Conservation (phyloP, 2,329 filamentous ascomycete species). For the Aspergillus sp. region DNA sequence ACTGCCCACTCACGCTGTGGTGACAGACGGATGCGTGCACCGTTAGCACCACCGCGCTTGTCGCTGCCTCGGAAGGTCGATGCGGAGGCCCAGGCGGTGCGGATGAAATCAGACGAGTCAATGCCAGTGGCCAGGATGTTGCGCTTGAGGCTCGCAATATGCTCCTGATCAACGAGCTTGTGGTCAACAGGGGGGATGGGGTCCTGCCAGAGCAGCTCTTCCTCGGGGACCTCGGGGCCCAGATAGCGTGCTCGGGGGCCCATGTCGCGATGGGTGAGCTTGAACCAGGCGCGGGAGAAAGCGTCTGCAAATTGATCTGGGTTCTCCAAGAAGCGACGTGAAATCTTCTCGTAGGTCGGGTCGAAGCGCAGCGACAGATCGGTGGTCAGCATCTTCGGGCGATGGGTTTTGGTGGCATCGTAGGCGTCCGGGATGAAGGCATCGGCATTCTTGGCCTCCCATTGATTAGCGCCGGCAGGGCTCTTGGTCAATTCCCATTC, state of each 20-base stretch:
- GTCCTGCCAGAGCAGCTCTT: conserved; percentile 71
- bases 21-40: conserved; percentile 68
- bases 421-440: conserved; percentile 66
- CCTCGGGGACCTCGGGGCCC: conserved; percentile 67
- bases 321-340: conserved; percentile 63
- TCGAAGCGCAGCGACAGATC: conserved; percentile 70
- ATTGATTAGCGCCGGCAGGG: conserved; percentile 72
- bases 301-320: conserved; percentile 64
- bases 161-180: conserved; percentile 56
- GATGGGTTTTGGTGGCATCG: conserved; percentile 66
- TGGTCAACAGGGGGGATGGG: conserved; percentile 59
- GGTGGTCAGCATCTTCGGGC: conserved; percentile 71
- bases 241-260: conserved; percentile 67
- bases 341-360: conserved; percentile 70
- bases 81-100: conserved; percentile 64
- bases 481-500: conserved; percentile 74
- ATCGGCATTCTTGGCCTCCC: conserved; percentile 65
- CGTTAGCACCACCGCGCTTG: conserved; percentile 80
- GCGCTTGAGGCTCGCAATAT: conserved; percentile 63
- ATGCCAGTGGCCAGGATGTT: conserved; percentile 62
- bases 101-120: conserved; percentile 57
- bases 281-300: conserved; percentile 75
- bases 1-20: conserved; percentile 69
- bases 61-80: conserved; percentile 70
- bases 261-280: conserved; percentile 76